Evolutionary conservation across 2,329 filamentous ascomycete genomes (phyloP).

Genomic region (Aspergillus texensis): DNA sequence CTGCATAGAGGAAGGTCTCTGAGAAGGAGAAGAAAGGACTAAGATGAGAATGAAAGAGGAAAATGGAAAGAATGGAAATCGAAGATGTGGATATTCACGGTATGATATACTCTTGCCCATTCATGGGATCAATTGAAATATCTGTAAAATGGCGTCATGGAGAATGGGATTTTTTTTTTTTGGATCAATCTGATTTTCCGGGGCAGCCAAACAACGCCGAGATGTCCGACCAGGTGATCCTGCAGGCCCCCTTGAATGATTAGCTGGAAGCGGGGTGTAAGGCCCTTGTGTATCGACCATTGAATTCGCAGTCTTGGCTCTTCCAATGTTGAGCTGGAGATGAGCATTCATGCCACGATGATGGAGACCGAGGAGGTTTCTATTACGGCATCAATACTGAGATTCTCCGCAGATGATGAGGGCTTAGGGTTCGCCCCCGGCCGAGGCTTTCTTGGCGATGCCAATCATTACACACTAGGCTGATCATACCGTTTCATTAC

Average conservation of each 20-base stretch:
- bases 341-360: slow-evolving; percentile 4
- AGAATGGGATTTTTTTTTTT: slow-evolving; percentile 2
- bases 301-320: slow-evolving; percentile 11
- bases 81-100: slow-evolving; percentile 11
- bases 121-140: background rate
- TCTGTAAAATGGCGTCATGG: slow-evolving; percentile 17
- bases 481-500: background rate
- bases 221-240: background rate
- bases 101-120: slow-evolving; percentile 9
- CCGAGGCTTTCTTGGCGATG: background rate
- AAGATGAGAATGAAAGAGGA: background rate
- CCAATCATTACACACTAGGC: slow-evolving; percentile 3
- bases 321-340: slow-evolving; percentile 12
- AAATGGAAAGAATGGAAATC: slow-evolving; percentile 2
- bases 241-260: slow-evolving; percentile 7
- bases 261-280: slow-evolving; percentile 1
- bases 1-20: slow-evolving; percentile 9
- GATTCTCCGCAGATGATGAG: slow-evolving; percentile 16
- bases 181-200: background rate
- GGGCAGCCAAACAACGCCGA: slow-evolving; percentile 3
- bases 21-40: background rate
- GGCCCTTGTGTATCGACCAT: slow-evolving; percentile 3
- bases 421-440: slow-evolving; percentile 10
- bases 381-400: slow-evolving; percentile 26
- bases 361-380: slow-evolving; percentile 21